Base-by-base conservation (phyloP, 2,329 filamentous ascomycete species). In the Colletotrichum scovillei region DNA sequence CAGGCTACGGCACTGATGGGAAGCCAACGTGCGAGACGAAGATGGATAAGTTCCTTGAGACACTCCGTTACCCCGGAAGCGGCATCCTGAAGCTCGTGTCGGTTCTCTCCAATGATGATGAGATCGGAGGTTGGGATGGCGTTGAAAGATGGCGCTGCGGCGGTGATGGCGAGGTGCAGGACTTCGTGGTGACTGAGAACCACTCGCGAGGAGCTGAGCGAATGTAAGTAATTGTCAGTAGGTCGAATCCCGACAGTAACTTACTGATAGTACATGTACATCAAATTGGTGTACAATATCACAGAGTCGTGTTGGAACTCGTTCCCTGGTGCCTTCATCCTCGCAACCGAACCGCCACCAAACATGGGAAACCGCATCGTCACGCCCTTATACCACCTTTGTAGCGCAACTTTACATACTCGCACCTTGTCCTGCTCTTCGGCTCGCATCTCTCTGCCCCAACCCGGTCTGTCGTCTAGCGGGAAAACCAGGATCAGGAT, bases 241-340 rank as follows among this genome's bases (percentile, higher is more conserved):
- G 12, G 5, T 22, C 0, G 0, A 38, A 49, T 46, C 5, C 28
- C 14, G 0, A 8, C 1, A 2, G 2, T 19, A 1, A 79, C 85
- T 76, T 80, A 88, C 85, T 88, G 82, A 73, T 88, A 88, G 69
- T 87, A 87, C 83, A 88, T 87, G 72, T 86, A 87, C 76, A 87
- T 85, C 74, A 88, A 76, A 55, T 86, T 86, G 4, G 84, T 85
- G 76, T 86, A 86, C 46, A 86, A 68, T 11, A 85, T 82, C 12
- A 85, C 80, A 0, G 85, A 85, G 67, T 86, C 83, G 67, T 85
- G 81, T 26, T 81, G 78, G 57, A 78, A 81, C 67, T 82, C 80
- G 32, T 77, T 80, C 32, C 75, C 76, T 8, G 76, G 72, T 26
- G 76, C 75, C 52, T 67, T 76, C 76, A 75, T 77, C 65, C 77